Evolutionary conservation across 139 green algal species (phyloP), one percentile per base, ranked within the genome.

Genomic region (Tetraselmis striata): DNA sequence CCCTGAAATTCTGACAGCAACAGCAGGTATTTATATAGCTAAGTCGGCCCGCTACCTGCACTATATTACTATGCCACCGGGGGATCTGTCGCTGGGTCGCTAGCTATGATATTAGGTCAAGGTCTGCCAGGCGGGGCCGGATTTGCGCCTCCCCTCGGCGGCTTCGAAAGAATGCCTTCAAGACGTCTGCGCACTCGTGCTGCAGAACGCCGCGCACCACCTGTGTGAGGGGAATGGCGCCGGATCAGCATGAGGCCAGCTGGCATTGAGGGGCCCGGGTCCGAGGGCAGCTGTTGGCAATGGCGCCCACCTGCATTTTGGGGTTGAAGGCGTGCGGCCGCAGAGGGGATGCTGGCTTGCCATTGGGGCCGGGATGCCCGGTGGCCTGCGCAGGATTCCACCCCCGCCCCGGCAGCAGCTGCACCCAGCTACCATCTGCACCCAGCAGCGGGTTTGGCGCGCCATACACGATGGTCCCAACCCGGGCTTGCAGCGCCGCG

Each of bases 341-440:
- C 5, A 76, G 77, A 77, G 28, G 28, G 1, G 79, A 24, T 23
- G 5, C 0, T 1, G 75, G 23, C 0, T 58, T 18, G 30, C 59
- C 24, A 31, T 5, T 30, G 77, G 27, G 23, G 23, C 76, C 67
- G 59, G n/a, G 28, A 80, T 31, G 82, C 81, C 75, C 78, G 58
- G 32, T 27, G 23, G 26, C 80, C 30, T 58, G 28, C 2, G 26
- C n/a, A 29, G 0, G 2, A 27, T 29, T 29, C 31, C 26, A n/a
- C 18, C n/a, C 29, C 2, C 31, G 22, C 23, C 2, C 22, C 1
- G 86, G 86, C 27, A 96, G 85, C 81, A 97, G 80, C 1, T 81
- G 31, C 26, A 97, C 84, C 95, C 96, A 99, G 86, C 92, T 95
- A 78, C 95, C 96, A 80, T 98, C 92, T 1, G 91, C 90, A 29